These are phyloP conservation scores for Russula sp. DNA, from an alignment of 768 basidiomycete species.

Conservation along the genomic window DNA sequence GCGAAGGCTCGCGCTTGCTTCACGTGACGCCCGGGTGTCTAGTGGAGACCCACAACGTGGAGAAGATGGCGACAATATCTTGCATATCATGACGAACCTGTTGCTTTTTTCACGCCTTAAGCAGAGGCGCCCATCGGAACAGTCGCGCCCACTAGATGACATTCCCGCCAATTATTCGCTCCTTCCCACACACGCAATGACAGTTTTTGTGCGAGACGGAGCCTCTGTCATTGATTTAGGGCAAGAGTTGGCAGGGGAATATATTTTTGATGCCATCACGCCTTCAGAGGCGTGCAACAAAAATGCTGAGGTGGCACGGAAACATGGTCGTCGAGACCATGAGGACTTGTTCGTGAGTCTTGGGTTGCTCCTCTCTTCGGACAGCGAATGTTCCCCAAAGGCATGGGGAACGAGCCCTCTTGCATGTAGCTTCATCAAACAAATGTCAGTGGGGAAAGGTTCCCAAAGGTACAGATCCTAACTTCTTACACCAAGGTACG, in stretches of 20 bases:
- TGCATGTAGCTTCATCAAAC: slow-evolving; percentile 19
- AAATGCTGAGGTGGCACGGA: slow-evolving; percentile 19
- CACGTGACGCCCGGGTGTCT: slow-evolving; percentile 44
- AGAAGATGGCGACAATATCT: slow-evolving; percentile 49
- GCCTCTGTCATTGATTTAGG: slow-evolving; percentile 14
- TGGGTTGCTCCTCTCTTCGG: slow-evolving; percentile 12
- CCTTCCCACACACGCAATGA: slow-evolving; percentile 27
- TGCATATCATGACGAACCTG: slow-evolving; percentile 74
- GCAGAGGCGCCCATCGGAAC: slow-evolving; percentile 44
- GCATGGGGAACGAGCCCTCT: slow-evolving; percentile 15
- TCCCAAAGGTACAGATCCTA: not conserved
- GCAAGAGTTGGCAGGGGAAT: slow-evolving; percentile 17
- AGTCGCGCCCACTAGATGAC: slow-evolving; percentile 28
- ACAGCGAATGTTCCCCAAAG: slow-evolving; percentile 1
- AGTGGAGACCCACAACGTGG: slow-evolving; percentile 35
- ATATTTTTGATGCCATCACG: slow-evolving; percentile 15
- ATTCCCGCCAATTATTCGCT: slow-evolving; percentile 62
- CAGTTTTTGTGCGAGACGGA: slow-evolving; percentile 22
- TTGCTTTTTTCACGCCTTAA: slow-evolving; percentile 50
- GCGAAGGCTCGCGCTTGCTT: slow-evolving; percentile 52
- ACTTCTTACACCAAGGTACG: slow-evolving; percentile 30
- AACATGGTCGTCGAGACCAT: slow-evolving; percentile 13
- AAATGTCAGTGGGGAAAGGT: slow-evolving; percentile 24
- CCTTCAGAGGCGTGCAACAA: slow-evolving; percentile 12
- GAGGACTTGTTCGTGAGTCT: slow-evolving; percentile 20